Evolutionary conservation across 345 rosid genomes (phyloP).

Genomic region (Bruguiera gymnorhiza): DNA sequence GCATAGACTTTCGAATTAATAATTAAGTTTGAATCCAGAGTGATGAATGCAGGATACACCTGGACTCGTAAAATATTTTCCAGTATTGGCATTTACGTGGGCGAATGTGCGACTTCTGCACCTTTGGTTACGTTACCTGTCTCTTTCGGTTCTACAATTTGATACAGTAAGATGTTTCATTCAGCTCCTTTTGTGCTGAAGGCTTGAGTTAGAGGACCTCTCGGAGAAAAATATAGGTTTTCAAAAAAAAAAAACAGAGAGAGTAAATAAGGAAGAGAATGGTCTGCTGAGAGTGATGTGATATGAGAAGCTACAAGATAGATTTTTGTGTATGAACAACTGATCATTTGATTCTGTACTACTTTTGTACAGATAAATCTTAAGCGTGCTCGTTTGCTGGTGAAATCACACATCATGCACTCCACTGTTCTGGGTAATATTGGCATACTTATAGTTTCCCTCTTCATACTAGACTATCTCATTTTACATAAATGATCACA

Average conservation of each 20-base stretch:
- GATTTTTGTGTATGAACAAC: conserved; percentile 1
- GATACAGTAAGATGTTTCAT: conserved; percentile 46
- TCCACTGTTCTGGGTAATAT: conserved; percentile 60
- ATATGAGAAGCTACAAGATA: background rate
- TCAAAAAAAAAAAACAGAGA: background rate
- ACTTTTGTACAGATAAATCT: conserved; percentile 65
- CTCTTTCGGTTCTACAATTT: conserved; percentile 68
- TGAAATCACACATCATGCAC: conserved; percentile 59
- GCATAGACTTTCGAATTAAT: background rate
- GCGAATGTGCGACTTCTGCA: conserved; percentile 68
- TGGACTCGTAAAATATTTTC: conserved; percentile 68
- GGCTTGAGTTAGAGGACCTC: conserved; percentile 6
- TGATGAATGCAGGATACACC: conserved; percentile 74
- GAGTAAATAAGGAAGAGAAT: background rate
- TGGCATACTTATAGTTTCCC: conserved; percentile 1
- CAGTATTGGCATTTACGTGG: conserved; percentile 68
- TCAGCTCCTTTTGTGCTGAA: conserved; percentile 10
- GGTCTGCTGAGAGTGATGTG: background rate
- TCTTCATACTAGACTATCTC: background rate
- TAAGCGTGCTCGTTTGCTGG: conserved; percentile 88
- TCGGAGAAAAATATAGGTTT: background rate
- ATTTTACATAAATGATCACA: background rate
- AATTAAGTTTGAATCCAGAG: conserved; percentile 12
- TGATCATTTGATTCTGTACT: conserved; percentile 8
- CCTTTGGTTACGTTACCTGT: conserved; percentile 85